phyloP scores from a whole-genome alignment of 129 eudicot species.

The Centrapalus pauciflorus region DNA sequence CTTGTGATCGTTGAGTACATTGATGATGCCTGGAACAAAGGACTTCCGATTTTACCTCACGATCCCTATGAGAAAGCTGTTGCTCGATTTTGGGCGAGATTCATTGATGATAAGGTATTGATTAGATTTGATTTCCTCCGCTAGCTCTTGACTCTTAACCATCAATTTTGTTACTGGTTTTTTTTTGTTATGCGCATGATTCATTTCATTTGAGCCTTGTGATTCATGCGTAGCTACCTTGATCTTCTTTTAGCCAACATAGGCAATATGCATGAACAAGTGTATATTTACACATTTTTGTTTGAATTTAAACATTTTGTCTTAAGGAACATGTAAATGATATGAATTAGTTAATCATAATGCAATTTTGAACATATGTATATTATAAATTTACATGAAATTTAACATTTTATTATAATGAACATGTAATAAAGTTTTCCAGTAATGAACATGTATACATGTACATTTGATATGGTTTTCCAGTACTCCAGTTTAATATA shows the following conservation, averaged over 20 bases:
- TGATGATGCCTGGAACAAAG: conserved; percentile 36
- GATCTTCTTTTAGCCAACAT: too few relatives aligned
- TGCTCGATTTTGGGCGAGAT: conserved; percentile 36
- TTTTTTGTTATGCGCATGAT: neutral
- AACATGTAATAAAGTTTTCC: too few relatives aligned
- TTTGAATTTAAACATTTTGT: too few relatives aligned
- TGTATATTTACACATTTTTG: too few relatives aligned
- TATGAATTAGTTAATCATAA: neutral
- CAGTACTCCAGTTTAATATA: too few relatives aligned
- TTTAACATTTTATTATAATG: too few relatives aligned
- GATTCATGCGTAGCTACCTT: neutral
- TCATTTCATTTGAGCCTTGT: neutral
- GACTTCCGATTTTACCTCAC: conserved; percentile 17
- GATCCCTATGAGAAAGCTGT: conserved; percentile 27
- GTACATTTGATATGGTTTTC: too few relatives aligned
- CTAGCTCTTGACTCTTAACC: neutral
- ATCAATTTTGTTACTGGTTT: neutral
- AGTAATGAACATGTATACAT: too few relatives aligned
- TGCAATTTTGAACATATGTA: neutral
- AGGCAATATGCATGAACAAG: too few relatives aligned
- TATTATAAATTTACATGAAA: too few relatives aligned
- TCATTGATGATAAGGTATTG: conserved; percentile 22
- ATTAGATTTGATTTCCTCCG: too few relatives aligned
- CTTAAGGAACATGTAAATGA: too few relatives aligned
- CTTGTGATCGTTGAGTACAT: conserved; percentile 33